These are phyloP conservation scores for Neurospora sp. DNA, from an alignment of 2,329 filamentous ascomycete genomes.

Conservation along the genomic window DNA sequence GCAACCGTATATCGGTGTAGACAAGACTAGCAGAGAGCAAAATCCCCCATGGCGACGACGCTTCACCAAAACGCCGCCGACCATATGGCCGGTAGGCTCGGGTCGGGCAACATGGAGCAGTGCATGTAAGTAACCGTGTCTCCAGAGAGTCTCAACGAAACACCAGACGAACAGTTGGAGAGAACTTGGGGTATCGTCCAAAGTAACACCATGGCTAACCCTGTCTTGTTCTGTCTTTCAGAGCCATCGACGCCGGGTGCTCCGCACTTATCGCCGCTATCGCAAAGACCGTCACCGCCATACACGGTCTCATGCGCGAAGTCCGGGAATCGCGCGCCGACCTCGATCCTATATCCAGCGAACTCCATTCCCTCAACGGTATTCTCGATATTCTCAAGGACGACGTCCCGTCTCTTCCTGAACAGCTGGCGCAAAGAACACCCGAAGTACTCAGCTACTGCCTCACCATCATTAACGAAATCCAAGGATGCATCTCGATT, in stretches of 20 bases:
- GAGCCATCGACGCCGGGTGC: conserved; percentile 29
- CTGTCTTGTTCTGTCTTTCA: conserved; percentile 10
- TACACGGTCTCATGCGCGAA: conserved; percentile 29
- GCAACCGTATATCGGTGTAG: background rate
- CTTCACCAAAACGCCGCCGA: background rate
- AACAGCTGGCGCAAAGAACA: conserved; percentile 25
- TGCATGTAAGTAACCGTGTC: background rate
- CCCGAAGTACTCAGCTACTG: conserved; percentile 27
- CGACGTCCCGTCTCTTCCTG: conserved; percentile 27
- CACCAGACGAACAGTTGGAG: background rate
- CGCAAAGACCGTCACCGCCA: conserved; percentile 21
- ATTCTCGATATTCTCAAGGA: conserved; percentile 29
- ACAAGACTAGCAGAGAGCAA: background rate
- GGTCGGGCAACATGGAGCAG: background rate
- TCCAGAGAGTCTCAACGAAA: background rate
- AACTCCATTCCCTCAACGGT: conserved; percentile 30
- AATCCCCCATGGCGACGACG: background rate
- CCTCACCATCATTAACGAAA: conserved; percentile 25
- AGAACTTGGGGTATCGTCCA: background rate
- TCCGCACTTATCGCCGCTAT: conserved; percentile 26
- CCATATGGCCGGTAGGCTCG: background rate
- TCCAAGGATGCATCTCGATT: conserved; percentile 24
- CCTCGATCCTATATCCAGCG: conserved; percentile 28
- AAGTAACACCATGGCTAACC: background rate
- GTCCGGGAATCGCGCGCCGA: conserved; percentile 31